phyloP scores from a whole-genome alignment of 108 stramenopile species.

The Cyclotella sp. region DNA sequence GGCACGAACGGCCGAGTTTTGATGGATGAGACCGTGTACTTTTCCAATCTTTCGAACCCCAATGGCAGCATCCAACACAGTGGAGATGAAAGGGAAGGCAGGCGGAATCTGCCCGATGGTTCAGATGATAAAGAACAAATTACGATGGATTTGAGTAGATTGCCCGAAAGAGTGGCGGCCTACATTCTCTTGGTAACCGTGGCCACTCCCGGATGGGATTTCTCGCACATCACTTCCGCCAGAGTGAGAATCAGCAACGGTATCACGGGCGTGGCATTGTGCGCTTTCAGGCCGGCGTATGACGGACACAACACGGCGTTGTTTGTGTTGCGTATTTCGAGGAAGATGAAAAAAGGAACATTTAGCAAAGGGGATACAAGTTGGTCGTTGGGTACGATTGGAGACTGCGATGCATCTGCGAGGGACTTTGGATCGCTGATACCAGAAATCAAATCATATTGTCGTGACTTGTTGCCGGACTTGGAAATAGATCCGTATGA shows the following conservation, averaged over 20 bases:
- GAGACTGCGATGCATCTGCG: conserved; percentile 45
- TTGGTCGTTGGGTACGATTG: conserved; percentile 54
- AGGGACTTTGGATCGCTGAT: conserved; percentile 60
- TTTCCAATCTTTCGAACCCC: conserved; percentile 55
- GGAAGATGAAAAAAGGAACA: conserved; percentile 12
- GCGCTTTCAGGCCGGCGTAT: conserved; percentile 39
- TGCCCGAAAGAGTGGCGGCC: conserved; percentile 42
- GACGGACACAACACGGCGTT: conserved; percentile 44
- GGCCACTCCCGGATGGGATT: conserved; percentile 48
- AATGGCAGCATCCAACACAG: conserved; percentile 54
- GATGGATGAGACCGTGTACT: conserved; percentile 60
- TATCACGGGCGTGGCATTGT: conserved; percentile 20
- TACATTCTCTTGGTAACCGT: conserved; percentile 55
- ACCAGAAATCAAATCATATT: conserved; percentile 55
- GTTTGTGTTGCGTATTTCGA: conserved; percentile 47
- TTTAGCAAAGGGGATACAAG: conserved; percentile 12
- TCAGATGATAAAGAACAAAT: conserved; percentile 55
- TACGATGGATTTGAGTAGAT: conserved; percentile 32
- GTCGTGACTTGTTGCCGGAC: conserved; percentile 49
- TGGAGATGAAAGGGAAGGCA: conserved; percentile 53
- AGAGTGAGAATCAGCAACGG: conserved; percentile 38
- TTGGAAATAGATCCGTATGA: conserved; percentile 55
- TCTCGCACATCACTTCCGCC: conserved; percentile 49
- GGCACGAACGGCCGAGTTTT: conserved; percentile 35
- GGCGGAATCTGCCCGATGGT: conserved; percentile 11